Percentiles rank a stretch among this genome's conserved stretches.
These are phyloP conservation scores for Mycena galericulata DNA, from an alignment of 768 basidiomycete genomes.

Conservation along the genomic window DNA sequence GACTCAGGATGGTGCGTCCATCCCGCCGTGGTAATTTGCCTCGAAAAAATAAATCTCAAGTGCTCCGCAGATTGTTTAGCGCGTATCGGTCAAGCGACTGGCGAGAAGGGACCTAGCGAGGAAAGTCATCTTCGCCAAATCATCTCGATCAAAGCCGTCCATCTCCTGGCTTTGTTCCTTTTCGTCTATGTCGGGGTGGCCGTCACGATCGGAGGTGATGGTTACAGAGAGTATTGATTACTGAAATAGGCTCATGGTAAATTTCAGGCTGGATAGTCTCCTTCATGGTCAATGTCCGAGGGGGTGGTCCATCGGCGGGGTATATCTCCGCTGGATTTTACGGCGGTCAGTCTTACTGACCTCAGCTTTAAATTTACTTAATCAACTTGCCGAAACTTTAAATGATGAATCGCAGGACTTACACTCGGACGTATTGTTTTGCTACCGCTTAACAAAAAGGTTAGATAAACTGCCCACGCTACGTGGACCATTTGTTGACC, in stretches of 20 bases:
- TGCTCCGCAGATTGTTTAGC: slow-evolving; percentile 52
- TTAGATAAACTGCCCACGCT: slow-evolving; percentile 11
- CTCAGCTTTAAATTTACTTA: not conserved
- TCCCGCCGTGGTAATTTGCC: not conserved
- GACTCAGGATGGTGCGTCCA: slow-evolving; percentile 59
- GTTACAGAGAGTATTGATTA: not conserved
- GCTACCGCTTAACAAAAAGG: slow-evolving; percentile 52
- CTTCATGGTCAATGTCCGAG: slow-evolving; percentile 52
- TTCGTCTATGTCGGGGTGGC: slow-evolving; percentile 61
- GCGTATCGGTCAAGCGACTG: slow-evolving; percentile 53
- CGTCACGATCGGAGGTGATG: slow-evolving; percentile 40
- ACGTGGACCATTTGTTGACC: not conserved
- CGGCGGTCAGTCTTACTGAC: slow-evolving; percentile 44
- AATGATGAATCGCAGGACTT: slow-evolving; percentile 47
- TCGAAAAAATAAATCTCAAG: not conserved
- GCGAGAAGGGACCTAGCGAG: slow-evolving; percentile 42
- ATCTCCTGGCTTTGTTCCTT: slow-evolving; percentile 54
- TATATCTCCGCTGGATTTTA: slow-evolving; percentile 59
- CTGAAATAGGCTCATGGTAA: not conserved
- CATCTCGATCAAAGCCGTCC: slow-evolving; percentile 49
- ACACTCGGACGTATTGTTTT: slow-evolving; percentile 52
- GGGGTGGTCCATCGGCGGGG: slow-evolving; percentile 56
- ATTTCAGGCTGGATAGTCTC: slow-evolving; percentile 62
- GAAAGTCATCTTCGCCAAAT: slow-evolving; percentile 50
- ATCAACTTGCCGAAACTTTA: not conserved